Evolutionary conservation across 352 stramenopile genomes (phyloP).

Genomic region (Globisporangium lucens): DNA sequence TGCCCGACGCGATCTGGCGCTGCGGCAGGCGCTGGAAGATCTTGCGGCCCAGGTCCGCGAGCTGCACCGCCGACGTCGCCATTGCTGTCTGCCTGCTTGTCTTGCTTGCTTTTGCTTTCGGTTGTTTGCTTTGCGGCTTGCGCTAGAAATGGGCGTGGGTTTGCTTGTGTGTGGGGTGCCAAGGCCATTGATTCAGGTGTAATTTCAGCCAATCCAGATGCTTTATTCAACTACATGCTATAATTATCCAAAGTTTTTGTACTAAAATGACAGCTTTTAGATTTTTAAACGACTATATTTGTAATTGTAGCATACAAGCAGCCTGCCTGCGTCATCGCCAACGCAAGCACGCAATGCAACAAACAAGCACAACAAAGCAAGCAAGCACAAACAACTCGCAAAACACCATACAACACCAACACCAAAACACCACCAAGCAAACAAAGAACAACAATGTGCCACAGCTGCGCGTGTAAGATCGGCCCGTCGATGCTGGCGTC

Average conservation of each 20-base stretch:
- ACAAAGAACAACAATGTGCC: slow-evolving; percentile 51
- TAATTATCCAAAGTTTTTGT: neutral
- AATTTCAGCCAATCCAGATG: slow-evolving; percentile 8
- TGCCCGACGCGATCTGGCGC: slow-evolving; percentile 74
- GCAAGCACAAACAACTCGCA: neutral
- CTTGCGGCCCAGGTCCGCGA: slow-evolving; percentile 81
- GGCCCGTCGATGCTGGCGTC: slow-evolving; percentile 93
- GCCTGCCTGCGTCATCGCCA: neutral
- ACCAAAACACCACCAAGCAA: neutral
- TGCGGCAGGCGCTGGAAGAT: slow-evolving; percentile 88
- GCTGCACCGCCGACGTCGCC: slow-evolving; percentile 52
- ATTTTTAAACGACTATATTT: neutral
- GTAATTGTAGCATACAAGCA: neutral
- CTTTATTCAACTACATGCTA: neutral
- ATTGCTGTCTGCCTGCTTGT: slow-evolving; percentile 2
- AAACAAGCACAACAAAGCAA: no score
- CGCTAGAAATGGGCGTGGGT: neutral
- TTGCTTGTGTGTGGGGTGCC: neutral
- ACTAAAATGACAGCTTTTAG: neutral
- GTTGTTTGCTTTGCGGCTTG: neutral
- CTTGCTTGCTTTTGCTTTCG: slow-evolving; percentile 4
- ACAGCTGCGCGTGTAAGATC: slow-evolving; percentile 86
- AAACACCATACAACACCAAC: slow-evolving; percentile 1
- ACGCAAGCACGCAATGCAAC: neutral
- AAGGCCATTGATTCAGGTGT: slow-evolving; percentile 13